A percentile compares a stretch with the other conserved stretches of the same genome.
phyloP scores from a whole-genome alignment of 2,329 filamentous ascomycete genomes.

The Calonectria montana region DNA sequence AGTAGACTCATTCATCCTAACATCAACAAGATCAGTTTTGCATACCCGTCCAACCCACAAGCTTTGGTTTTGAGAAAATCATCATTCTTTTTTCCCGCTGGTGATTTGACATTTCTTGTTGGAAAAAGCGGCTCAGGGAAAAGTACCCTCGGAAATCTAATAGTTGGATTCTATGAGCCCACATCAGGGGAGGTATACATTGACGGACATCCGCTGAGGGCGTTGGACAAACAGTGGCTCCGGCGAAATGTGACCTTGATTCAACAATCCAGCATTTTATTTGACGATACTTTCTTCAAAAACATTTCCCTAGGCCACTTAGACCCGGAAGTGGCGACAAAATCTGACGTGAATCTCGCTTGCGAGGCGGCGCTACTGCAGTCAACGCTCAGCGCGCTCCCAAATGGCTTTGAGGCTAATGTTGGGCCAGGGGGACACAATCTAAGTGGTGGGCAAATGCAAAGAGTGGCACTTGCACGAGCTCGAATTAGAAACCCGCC shows the following conservation, averaged over 20 bases:
- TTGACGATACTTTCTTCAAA: slow-evolving; percentile 80
- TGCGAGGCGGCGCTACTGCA: slow-evolving; percentile 77
- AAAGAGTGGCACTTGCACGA: slow-evolving; percentile 83
- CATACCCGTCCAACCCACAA: slow-evolving; percentile 78
- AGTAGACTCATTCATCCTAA: background rate
- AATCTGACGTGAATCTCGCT: slow-evolving; percentile 69
- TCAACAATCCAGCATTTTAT: slow-evolving; percentile 84
- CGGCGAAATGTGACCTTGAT: slow-evolving; percentile 82
- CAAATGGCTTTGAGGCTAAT: slow-evolving; percentile 76
- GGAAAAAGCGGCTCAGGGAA: slow-evolving; percentile 93
- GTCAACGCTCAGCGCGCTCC: slow-evolving; percentile 73
- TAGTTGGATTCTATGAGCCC: slow-evolving; percentile 82
- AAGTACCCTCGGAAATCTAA: slow-evolving; percentile 84
- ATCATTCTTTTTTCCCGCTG: slow-evolving; percentile 77
- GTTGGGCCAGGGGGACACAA: slow-evolving; percentile 77
- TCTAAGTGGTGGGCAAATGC: slow-evolving; percentile 87
- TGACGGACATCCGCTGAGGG: slow-evolving; percentile 72
- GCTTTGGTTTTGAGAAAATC: slow-evolving; percentile 69
- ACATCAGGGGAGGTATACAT: slow-evolving; percentile 73
- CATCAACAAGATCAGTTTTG: slow-evolving; percentile 75
- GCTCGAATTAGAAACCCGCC: slow-evolving; percentile 81
- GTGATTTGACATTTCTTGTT: slow-evolving; percentile 82
- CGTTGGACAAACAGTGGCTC: slow-evolving; percentile 77
- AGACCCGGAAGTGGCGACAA: slow-evolving; percentile 59
- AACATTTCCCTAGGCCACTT: slow-evolving; percentile 81